Conservation (phyloP, 257 asterid species). For the Apocynum venetum region DNA sequence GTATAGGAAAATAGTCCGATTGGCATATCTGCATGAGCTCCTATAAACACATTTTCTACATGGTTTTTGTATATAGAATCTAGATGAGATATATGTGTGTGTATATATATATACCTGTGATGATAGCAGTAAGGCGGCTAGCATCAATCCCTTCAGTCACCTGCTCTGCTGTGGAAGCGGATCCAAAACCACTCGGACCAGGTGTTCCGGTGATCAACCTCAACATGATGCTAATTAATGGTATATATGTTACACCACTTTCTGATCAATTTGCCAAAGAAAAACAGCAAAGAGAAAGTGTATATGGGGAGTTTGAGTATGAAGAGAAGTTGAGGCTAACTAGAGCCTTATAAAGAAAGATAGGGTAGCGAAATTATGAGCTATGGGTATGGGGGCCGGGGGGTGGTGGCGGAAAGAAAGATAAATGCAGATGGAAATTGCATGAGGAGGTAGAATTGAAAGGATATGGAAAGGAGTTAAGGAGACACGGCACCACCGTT, state of each 20-base stretch:
- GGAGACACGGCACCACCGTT: too few species aligned
- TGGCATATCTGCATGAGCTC: not conserved
- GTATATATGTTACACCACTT: not conserved
- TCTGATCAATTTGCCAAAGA: not conserved
- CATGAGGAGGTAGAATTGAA: not conserved
- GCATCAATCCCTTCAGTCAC: conserved; percentile 66
- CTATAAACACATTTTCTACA: not conserved
- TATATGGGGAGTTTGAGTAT: not conserved
- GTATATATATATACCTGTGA: conserved; percentile 43
- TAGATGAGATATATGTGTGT: not conserved
- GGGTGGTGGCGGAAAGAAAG: not conserved
- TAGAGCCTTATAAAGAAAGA: not conserved
- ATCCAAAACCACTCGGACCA: conserved; percentile 78
- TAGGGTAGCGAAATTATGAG: not conserved
- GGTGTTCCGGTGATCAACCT: conserved; percentile 51
- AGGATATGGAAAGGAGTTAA: not conserved
- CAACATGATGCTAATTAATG: conserved; percentile 32
- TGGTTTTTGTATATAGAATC: not conserved
- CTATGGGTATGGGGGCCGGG: not conserved
- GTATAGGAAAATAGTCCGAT: too few species aligned
- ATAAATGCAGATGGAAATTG: not conserved
- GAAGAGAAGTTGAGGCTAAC: not conserved
- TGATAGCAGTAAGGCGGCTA: conserved; percentile 52
- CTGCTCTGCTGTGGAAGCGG: conserved; percentile 69
- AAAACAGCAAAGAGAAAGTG: not conserved